Conservation (phyloP, 306 rosid genomes). For the Macrotyloma uniflorum region DNA sequence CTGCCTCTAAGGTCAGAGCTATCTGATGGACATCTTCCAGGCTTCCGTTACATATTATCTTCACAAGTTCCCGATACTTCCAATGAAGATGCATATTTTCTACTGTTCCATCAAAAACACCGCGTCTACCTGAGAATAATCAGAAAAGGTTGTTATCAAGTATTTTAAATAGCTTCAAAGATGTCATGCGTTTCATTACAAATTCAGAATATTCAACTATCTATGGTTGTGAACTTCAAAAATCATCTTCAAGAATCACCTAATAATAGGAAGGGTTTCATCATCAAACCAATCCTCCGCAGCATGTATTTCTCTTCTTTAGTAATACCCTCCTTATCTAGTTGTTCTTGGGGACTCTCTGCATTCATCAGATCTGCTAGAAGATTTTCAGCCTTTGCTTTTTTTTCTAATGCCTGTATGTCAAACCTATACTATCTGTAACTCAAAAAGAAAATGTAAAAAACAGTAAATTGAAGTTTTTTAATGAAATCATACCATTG, state of each 20-base stretch:
- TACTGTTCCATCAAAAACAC: slow-evolving; percentile 91
- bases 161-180: slow-evolving; percentile 18
- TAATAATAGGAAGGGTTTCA: slow-evolving; percentile 86
- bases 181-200: slow-evolving; percentile 21
- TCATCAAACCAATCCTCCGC: slow-evolving; percentile 84
- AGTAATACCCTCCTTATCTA: slow-evolving; percentile 90
- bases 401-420: slow-evolving; percentile 78
- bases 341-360: slow-evolving; percentile 55
- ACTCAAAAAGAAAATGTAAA: slow-evolving; percentile 18
- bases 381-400: slow-evolving; percentile 71
- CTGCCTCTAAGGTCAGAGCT: slow-evolving; percentile 82
- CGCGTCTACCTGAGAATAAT: slow-evolving; percentile 70
- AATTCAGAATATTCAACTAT: slow-evolving; percentile 26
- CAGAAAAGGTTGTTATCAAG: slow-evolving; percentile 20
- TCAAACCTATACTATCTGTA: slow-evolving; percentile 35
- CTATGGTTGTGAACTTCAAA: slow-evolving; percentile 18
- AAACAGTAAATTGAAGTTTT: slow-evolving; percentile 33
- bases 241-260: slow-evolving; percentile 59
- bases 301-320: slow-evolving; percentile 90
- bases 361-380: slow-evolving; percentile 62
- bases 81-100: slow-evolving; percentile 99
- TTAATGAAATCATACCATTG: slow-evolving; percentile 60
- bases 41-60: slow-evolving; percentile 67
- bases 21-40: slow-evolving; percentile 57
- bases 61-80: slow-evolving; percentile 96